phyloP scores from a whole-genome alignment of 2,329 filamentous ascomycete genomes.

The Didymella pomorum region DNA sequence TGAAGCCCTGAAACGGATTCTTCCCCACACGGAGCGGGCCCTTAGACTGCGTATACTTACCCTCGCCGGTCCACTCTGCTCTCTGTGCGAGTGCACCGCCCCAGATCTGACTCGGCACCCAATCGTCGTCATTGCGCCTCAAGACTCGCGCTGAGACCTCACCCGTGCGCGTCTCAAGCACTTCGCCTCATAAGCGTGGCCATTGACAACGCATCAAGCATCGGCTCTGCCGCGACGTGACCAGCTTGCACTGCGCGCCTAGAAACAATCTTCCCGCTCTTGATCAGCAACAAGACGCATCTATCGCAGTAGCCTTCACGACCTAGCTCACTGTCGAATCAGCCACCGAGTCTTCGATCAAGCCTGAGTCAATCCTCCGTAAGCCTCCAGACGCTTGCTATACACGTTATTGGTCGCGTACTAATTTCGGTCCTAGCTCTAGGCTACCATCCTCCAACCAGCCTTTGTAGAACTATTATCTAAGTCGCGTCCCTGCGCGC shows the following conservation, averaged over 20 bases:
- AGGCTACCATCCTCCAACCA: slow-evolving; percentile 46
- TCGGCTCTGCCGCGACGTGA: slow-evolving; percentile 50
- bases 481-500: slow-evolving; percentile 40
- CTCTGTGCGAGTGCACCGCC: slow-evolving; percentile 44
- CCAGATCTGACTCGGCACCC: slow-evolving; percentile 36
- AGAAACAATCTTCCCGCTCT: slow-evolving; percentile 42
- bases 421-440: slow-evolving; percentile 43
- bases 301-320: slow-evolving; percentile 35
- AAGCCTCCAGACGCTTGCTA: slow-evolving; percentile 31
- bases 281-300: slow-evolving; percentile 44
- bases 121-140: slow-evolving; percentile 43
- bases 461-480: slow-evolving; percentile 33
- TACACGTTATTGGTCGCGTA: slow-evolving; percentile 39
- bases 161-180: slow-evolving; percentile 42
- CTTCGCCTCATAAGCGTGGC: slow-evolving; percentile 51
- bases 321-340: slow-evolving; percentile 27
- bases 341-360: slow-evolving; percentile 27
- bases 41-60: slow-evolving; percentile 38
- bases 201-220: slow-evolving; percentile 56
- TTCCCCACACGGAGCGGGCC: slow-evolving; percentile 50
- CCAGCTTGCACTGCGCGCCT: slow-evolving; percentile 40
- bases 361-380: slow-evolving; percentile 32
- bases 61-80: slow-evolving; percentile 25
- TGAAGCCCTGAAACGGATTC: slow-evolving; percentile 43
- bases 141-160: slow-evolving; percentile 40